Percentiles rank a stretch among this genome's conserved stretches.
Conservation (phyloP, 192 early-diverging fungal species). For the Linnemannia elongata region DNA sequence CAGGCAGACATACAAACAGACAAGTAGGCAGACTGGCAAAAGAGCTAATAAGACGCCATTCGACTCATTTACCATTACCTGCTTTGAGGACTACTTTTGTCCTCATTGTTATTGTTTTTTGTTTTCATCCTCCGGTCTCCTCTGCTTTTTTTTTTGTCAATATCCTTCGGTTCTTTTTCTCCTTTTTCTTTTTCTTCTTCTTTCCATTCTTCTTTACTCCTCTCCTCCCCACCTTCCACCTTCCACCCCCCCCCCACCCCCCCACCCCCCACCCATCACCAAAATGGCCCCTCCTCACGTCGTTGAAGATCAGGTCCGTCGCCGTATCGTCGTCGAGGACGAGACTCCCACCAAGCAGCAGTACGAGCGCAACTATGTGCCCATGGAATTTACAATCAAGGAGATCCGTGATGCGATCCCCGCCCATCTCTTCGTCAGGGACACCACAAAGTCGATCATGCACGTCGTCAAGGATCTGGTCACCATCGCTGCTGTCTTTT, state of each 20-base stretch:
- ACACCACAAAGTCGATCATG: slow-evolving; percentile 82
- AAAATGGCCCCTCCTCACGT: slow-evolving; percentile 47
- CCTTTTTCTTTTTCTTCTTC: background rate
- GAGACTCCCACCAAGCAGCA: slow-evolving; percentile 27
- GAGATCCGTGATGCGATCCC: slow-evolving; percentile 92
- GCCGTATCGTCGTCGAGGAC: slow-evolving; percentile 35
- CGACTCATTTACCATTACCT: background rate
- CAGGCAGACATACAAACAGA: background rate
- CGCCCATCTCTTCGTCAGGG: slow-evolving; percentile 91
- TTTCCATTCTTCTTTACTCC: background rate
- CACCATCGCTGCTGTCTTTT: slow-evolving; percentile 74
- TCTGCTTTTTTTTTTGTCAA: slow-evolving; percentile 2
- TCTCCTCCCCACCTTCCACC: background rate
- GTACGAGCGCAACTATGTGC: slow-evolving; percentile 63
- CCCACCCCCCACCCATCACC: background rate
- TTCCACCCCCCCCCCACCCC: background rate
- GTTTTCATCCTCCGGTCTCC: background rate
- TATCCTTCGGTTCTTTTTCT: slow-evolving; percentile 1
- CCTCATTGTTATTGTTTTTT: background rate
- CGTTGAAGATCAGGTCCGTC: slow-evolving; percentile 33
- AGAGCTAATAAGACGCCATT: background rate
- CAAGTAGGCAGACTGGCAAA: background rate
- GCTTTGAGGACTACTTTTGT: slow-evolving; percentile 9
- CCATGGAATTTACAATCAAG: slow-evolving; percentile 89
- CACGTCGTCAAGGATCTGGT: slow-evolving; percentile 86